These are phyloP conservation scores for Skeletonema tropicum DNA, from an alignment of 108 stramenopile genomes.

Conservation along the genomic window DNA sequence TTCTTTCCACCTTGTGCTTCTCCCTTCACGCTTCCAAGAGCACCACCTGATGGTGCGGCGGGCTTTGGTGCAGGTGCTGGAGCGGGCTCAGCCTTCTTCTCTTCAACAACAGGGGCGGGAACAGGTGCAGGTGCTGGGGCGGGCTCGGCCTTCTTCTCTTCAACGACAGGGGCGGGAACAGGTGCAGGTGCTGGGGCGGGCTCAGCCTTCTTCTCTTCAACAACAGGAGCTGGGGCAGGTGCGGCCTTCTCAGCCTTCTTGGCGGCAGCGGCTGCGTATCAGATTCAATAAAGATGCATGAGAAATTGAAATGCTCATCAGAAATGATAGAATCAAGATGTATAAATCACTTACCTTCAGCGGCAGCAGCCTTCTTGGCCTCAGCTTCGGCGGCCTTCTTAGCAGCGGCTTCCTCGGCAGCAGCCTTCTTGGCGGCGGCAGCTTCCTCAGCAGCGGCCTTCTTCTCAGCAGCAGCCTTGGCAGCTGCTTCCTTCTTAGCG, in stretches of 20 bases:
- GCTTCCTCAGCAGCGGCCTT: background rate
- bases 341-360: slow-evolving; percentile 9
- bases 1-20: slow-evolving; percentile 71
- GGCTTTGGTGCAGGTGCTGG: slow-evolving; percentile 22
- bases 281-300: background rate
- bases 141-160: slow-evolving; percentile 19
- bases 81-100: slow-evolving; percentile 17
- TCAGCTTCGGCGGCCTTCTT: slow-evolving; percentile 29
- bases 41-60: slow-evolving; percentile 26
- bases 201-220: slow-evolving; percentile 11
- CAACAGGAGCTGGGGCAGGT: slow-evolving; percentile 19
- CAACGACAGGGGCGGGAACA: slow-evolving; percentile 10
- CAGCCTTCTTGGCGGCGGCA: slow-evolving; percentile 25
- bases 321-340: slow-evolving; percentile 4
- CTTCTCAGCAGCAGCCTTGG: slow-evolving; percentile 30
- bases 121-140: slow-evolving; percentile 27
- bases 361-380: slow-evolving; percentile 27
- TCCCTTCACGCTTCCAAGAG: slow-evolving; percentile 68
- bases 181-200: slow-evolving; percentile 32
- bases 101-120: slow-evolving; percentile 26
- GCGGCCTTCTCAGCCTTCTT: slow-evolving; percentile 33
- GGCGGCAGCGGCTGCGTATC: slow-evolving; percentile 12
- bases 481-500: slow-evolving; percentile 21
- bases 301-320: background rate
- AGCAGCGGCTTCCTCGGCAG: slow-evolving; percentile 6